Evolutionary conservation across 495 filamentous ascomycete genomes (phyloP).

Genomic region (Penicillium canescens): DNA sequence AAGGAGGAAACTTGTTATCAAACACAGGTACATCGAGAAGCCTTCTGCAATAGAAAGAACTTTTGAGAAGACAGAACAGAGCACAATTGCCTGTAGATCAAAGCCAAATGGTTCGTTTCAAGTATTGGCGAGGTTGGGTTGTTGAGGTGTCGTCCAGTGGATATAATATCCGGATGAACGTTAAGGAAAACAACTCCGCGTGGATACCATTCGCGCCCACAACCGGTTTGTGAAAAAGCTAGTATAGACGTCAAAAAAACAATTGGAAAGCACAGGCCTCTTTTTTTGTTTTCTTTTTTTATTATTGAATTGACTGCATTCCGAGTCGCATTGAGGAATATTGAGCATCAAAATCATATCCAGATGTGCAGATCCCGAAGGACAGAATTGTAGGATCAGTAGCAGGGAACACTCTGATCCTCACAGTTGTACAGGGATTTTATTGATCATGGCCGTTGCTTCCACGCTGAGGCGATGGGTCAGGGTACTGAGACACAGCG

Average conservation of each 20-base stretch:
- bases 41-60: background rate
- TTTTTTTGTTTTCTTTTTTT: background rate
- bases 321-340: too few species aligned
- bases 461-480: slow-evolving; percentile 25
- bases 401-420: too few species aligned
- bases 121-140: background rate
- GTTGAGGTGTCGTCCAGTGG: background rate
- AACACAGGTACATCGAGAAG: background rate
- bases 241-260: slow-evolving; percentile 14
- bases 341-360: too few species aligned
- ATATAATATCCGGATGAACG: slow-evolving; percentile 4
- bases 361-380: too few species aligned
- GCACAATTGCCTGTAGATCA: background rate
- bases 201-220: slow-evolving; percentile 14
- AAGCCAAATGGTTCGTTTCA: background rate
- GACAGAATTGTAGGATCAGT: too few species aligned
- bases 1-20: background rate
- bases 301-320: background rate
- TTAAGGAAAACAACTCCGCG: slow-evolving; percentile 19
- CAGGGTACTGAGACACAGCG: slow-evolving; percentile 27
- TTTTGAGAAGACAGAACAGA: background rate
- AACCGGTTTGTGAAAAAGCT: slow-evolving; percentile 3
- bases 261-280: background rate
- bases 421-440: background rate
- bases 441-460: slow-evolving; percentile 14